Evolutionary conservation across 371 early-diverging fungal species (phyloP).

Genomic region (Syncephalastrum contaminatum): DNA sequence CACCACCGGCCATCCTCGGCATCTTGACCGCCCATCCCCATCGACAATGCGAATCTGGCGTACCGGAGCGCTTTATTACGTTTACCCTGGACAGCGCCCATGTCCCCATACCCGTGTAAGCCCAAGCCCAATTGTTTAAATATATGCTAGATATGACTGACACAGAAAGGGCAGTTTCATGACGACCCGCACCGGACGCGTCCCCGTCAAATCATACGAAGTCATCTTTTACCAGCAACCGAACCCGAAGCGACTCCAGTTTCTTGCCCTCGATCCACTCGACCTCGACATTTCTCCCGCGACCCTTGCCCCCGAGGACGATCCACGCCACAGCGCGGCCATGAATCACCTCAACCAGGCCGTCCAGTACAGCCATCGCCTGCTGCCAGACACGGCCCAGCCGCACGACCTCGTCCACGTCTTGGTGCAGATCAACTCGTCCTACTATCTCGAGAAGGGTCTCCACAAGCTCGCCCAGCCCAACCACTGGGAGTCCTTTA

Average conservation of each 20-base stretch:
- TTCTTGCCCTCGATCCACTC: slow-evolving; percentile 69
- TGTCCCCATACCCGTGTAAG: slow-evolving; percentile 35
- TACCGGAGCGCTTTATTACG: slow-evolving; percentile 7
- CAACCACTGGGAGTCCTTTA: not conserved
- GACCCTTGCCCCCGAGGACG: slow-evolving; percentile 24
- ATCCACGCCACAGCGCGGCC: not conserved
- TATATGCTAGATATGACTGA: too few relatives aligned
- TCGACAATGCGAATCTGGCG: not conserved
- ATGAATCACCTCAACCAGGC: too few relatives aligned
- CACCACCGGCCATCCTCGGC: slow-evolving; percentile 36
- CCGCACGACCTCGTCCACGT: too few relatives aligned
- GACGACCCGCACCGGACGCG: slow-evolving; percentile 5
- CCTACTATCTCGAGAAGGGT: slow-evolving; percentile 48
- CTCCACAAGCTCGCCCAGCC: slow-evolving; percentile 14
- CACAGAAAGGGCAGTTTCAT: slow-evolving; percentile 15
- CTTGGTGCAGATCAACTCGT: slow-evolving; percentile 42
- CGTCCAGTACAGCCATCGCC: too few relatives aligned
- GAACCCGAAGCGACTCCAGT: slow-evolving; percentile 65
- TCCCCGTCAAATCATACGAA: slow-evolving; percentile 18
- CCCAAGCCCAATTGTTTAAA: not conserved
- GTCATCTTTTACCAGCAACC: slow-evolving; percentile 68
- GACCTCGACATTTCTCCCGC: slow-evolving; percentile 67
- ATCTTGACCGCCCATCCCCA: slow-evolving; percentile 8
- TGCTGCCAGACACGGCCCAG: too few relatives aligned
- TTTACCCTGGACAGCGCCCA: slow-evolving; percentile 26